Conservation (phyloP, 2,329 filamentous ascomycete species). For the Cordyceps tenuipes region DNA sequence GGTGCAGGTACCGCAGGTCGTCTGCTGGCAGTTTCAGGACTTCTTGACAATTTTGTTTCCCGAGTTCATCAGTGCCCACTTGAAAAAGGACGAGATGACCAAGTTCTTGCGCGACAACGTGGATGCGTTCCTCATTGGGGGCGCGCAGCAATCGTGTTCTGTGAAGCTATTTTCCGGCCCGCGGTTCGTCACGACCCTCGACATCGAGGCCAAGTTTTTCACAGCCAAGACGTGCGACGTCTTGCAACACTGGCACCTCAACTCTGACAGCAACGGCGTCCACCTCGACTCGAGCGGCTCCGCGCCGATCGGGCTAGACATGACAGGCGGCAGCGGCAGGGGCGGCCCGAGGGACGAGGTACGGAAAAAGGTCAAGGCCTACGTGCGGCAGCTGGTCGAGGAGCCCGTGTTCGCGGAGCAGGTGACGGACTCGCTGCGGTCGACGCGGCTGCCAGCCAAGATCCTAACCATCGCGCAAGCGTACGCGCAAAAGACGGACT, state of each 20-base stretch:
- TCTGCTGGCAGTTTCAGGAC: constrained; percentile 53
- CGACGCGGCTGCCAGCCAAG: constrained; percentile 37
- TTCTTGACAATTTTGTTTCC: constrained; percentile 46
- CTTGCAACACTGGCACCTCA: constrained; percentile 43
- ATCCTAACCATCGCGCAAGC: constrained; percentile 40
- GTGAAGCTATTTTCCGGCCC: constrained; percentile 42
- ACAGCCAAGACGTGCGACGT: constrained; percentile 39
- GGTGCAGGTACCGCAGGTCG: constrained; percentile 40
- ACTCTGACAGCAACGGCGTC: constrained; percentile 27
- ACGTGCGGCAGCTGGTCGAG: constrained; percentile 38
- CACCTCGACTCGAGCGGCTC: constrained; percentile 34
- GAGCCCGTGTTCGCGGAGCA: constrained; percentile 43
- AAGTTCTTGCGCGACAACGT: constrained; percentile 43
- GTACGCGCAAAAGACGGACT: constrained; percentile 38
- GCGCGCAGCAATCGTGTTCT: constrained; percentile 31
- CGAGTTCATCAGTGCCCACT: constrained; percentile 41
- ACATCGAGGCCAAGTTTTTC: constrained; percentile 45
- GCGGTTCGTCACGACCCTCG: constrained; percentile 35
- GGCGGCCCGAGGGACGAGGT: constrained; percentile 35
- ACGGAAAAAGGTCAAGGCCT: constrained; percentile 38
- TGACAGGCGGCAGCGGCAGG: constrained; percentile 25
- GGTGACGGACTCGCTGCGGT: constrained; percentile 38
- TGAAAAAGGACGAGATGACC: constrained; percentile 41
- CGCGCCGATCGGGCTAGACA: constrained; percentile 43
- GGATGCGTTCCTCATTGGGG: constrained; percentile 32